Evolutionary conservation across 495 filamentous ascomycete genomes (phyloP), one percentile per base, ranked within the genome.

Genomic region (Aspergillus hancockii): DNA sequence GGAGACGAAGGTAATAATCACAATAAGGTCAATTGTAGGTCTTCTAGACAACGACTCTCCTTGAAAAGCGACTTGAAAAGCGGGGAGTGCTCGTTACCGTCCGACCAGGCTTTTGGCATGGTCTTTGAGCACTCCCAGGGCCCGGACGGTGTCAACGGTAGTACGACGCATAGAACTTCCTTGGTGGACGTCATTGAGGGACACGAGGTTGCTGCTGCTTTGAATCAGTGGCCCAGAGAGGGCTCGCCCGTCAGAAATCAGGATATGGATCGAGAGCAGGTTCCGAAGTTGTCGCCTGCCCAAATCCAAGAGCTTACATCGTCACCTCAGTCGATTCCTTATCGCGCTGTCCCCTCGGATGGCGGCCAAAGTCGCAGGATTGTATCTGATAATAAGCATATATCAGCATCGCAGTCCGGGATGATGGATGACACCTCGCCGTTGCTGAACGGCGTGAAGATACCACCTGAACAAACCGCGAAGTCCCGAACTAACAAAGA

Each of bases 291-390:
- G 34, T 81, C 81, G 7, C 75, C 79, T 19, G 71, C 74, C 46
- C 78, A 83, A 62, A 83, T 84, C 34, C 74, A 83, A 55, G 81
- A 82, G 55, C 73, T 85, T 30, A 82, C 79, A 23, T 82, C 81
- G 2, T 81, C 81, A 18, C 81, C 82, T 18, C 74, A 83, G 10
- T 83, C 79, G 21, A 75, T 83, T 12, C 81, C 82, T 1, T 67
- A 74, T 47, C 71, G 67, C 14, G 67, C 69, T 31, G 62, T 62
- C 21, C 60, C 64, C 14, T 60, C 67, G 19, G 67, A 74, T 28
- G 40, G 31, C 21, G 66, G 66, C 10, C 52, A 57, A 8, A 67
- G 65, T n/a, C 63, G 63, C 53, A 64, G 67, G 52, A 57, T 58
- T 14, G 62, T 69, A 6, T 69, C 72, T 4, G 71, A 76, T 9